Evolutionary conservation across 2,329 filamentous ascomycete genomes (phyloP), one percentile per base, ranked within the genome.

Genomic region (Pseudogymnoascus sp.): DNA sequence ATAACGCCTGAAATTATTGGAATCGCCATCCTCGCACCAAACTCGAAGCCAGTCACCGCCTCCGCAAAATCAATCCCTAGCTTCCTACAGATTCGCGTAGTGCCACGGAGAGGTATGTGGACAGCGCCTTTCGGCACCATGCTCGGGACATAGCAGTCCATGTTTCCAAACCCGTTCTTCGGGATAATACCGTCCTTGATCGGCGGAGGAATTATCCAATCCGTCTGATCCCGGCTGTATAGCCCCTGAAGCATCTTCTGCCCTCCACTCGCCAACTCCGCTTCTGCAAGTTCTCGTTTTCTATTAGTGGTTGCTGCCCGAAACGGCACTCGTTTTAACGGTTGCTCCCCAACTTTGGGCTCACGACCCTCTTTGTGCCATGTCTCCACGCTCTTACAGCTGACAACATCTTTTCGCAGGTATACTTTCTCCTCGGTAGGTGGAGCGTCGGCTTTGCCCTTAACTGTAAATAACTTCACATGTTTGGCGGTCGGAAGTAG

Each of bases 291-390:
- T 72, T 97, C 94, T 57, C 92, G 85, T 68, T 91, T 89, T 20
- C 94, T 83, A 59, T 91, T 90, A 2, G 89, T 82, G 0, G 94
- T 99, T 3, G 96, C 93, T 14, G 91, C 94, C 41, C 94, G 88
- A 71, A 94, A 91, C 0, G 93, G 91, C 0, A 96, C 94, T 41
- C 83, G 81, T 72, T 99, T 99, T 63, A 97, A 75, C 0, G 94
- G 90, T 57, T 84, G 76, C 65, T 88, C 85, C 2, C 89, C 91
- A 0, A 79, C 70, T 25, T 83, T 81, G 2, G 94, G 85, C 25
- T 86, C 87, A 9, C 93, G 84, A 0, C 94, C 94, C 77, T 97
- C 93, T 72, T 97, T 97, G 72, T 97, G 94, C 94, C 94, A 99
- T 1, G 90, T 96, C 72, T 99, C 94, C 1, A 89, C 88, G 28